Evolutionary conservation across 345 rosid genomes (phyloP).

Genomic region (Murraya paniculata): DNA sequence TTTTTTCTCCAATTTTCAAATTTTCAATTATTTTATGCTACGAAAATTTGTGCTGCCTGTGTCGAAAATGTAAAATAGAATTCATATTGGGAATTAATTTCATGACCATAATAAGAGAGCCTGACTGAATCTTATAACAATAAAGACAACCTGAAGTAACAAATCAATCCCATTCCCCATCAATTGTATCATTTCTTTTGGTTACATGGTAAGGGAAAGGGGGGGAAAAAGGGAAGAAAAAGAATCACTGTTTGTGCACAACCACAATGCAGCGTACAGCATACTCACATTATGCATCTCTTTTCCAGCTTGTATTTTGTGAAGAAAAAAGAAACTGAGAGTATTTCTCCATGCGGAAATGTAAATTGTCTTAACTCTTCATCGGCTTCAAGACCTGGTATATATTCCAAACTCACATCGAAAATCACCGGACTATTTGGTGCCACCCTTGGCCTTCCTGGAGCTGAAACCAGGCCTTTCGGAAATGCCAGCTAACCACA

Average conservation of each 20-base stretch:
- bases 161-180: not conserved
- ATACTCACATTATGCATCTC: not conserved
- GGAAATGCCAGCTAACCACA: constrained; percentile 82
- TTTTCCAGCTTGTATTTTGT: not conserved
- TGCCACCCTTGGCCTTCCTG: constrained; percentile 96
- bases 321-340: not conserved
- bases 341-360: not conserved
- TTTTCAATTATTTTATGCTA: no score
- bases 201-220: not conserved
- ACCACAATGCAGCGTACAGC: not conserved
- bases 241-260: not conserved
- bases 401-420: constrained; percentile 87
- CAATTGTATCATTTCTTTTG: not conserved
- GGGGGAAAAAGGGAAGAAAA: not conserved
- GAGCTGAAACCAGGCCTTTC: constrained; percentile 84
- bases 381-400: constrained; percentile 84
- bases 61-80: no score
- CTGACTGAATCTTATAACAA: no score
- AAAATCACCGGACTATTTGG: constrained; percentile 83
- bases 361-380: constrained; percentile 35
- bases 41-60: no score
- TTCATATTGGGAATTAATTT: no score
- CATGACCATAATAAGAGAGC: no score
- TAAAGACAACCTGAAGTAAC: no score
- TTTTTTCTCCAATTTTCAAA: no score